A percentile compares a stretch with the other conserved stretches of the same genome.
These are phyloP conservation scores for Bidens hawaiensis DNA, from an alignment of 140 eudicot genomes.

Conservation along the genomic window DNA sequence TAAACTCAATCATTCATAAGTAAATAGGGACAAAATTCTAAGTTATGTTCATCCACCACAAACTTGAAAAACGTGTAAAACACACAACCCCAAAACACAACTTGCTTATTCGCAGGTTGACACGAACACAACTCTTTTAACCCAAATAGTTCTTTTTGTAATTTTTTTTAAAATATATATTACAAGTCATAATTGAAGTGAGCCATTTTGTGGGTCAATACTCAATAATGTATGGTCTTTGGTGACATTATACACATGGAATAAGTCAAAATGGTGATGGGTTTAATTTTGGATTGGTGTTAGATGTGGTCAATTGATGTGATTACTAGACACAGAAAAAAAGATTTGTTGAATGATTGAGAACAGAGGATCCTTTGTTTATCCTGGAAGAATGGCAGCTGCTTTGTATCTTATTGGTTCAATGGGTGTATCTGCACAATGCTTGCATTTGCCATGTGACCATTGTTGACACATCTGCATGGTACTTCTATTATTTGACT, in stretches of 20 bases:
- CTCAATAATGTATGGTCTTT: not conserved
- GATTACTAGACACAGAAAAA: constrained; percentile 14
- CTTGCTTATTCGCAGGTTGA: too few species aligned
- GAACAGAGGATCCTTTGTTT: constrained; percentile 9
- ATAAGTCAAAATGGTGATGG: constrained; percentile 15
- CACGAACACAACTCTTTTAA: too few species aligned
- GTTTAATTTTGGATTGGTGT: constrained; percentile 14
- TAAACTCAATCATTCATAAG: too few species aligned
- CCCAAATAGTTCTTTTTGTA: too few species aligned
- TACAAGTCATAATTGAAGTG: too few species aligned
- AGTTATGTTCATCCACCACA: too few species aligned
- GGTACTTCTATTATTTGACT: constrained; percentile 9
- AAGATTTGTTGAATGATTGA: constrained; percentile 24
- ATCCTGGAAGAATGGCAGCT: constrained; percentile 20
- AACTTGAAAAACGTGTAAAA: too few species aligned
- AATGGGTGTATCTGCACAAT: constrained; percentile 14
- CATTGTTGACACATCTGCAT: constrained; percentile 23
- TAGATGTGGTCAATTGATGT: constrained; percentile 23
- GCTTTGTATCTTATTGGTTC: constrained; percentile 15
- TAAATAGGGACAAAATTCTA: too few species aligned
- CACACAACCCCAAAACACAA: too few species aligned
- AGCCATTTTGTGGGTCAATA: not conserved
- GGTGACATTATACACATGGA: not conserved
- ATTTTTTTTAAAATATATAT: too few species aligned
- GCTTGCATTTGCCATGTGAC: constrained; percentile 30